These are phyloP conservation scores for Trichoderma reesei DNA, from an alignment of 495 filamentous ascomycete species.

Conservation along the genomic window DNA sequence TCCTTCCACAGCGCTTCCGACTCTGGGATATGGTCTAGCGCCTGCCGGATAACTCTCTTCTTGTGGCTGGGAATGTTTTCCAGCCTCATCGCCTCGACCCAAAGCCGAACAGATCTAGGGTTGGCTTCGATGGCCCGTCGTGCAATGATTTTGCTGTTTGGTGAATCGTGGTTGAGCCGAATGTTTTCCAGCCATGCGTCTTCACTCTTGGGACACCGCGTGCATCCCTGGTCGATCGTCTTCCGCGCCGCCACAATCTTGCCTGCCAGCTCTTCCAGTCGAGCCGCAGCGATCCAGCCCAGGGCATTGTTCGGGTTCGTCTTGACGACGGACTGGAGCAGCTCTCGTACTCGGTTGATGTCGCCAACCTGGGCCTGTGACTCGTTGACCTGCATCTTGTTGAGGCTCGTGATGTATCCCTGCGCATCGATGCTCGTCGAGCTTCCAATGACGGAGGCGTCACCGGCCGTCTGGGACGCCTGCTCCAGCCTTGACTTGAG, in stretches of 20 bases:
- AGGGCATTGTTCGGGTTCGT: conserved; percentile 91
- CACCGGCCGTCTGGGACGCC: conserved; percentile 59
- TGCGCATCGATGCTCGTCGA: conserved; percentile 90
- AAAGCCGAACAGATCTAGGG: conserved; percentile 76
- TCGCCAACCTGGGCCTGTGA: conserved; percentile 82
- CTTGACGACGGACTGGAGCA: conserved; percentile 88
- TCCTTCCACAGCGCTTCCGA: conserved; percentile 95
- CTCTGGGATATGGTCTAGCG: conserved; percentile 79
- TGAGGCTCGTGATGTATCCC: conserved; percentile 87
- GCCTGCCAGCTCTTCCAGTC: conserved; percentile 84
- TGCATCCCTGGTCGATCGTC: conserved; percentile 74
- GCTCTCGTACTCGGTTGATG: conserved; percentile 85
- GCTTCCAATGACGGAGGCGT: conserved; percentile 65
- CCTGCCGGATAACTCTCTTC: conserved; percentile 83
- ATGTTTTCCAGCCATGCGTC: conserved; percentile 96
- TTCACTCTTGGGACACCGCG: conserved; percentile 86
- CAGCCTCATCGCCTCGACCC: conserved; percentile 90
- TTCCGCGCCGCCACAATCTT: conserved; percentile 79
- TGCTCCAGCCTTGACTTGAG: conserved; percentile 85
- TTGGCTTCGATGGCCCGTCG: conserved; percentile 87
- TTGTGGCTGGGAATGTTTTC: conserved; percentile 70
- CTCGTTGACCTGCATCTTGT: conserved; percentile 65
- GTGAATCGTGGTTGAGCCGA: conserved; percentile 67
- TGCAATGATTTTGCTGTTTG: conserved; percentile 93
- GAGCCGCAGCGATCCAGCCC: conserved; percentile 94